Base-by-base conservation (phyloP, 73 alveolate genomes). In the Uronychia binucleata region DNA sequence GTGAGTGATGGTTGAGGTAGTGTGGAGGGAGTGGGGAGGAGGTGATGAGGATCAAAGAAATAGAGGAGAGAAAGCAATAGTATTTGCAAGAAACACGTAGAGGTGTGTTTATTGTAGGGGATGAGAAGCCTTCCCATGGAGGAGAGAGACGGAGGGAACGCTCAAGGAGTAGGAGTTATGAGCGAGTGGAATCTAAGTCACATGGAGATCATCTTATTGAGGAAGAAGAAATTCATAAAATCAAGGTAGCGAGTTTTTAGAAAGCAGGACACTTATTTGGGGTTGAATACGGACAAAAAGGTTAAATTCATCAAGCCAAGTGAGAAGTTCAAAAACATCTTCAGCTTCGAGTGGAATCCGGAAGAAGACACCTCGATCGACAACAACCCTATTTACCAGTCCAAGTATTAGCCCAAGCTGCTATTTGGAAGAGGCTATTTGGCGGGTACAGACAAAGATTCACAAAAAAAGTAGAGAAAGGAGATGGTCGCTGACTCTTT, bases 321-420 rank as follows among this genome's bases (percentile, higher is more conserved):
- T 57, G 98, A 94, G 32, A 94, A 94, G 87, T 94, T 89, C 86
- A 94, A 92, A 86, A 84, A 89, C 57, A 89, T 86, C 67, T 92
- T 92, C 76, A 85, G 67, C 35, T 94, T 92, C 79, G 95, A 88
- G 34, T 94, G 98, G 98, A 94, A 92, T 75, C 91, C 91, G 0
- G 86, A 88, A 26, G 98, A 94, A n/a, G 98, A 94, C 88, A 94
- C 98, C 57, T 92, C 97, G 11, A 90, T 76, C 1, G 97, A 92
- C 86, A 82, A 82, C 80, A 92, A 94, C 82, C 97, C 97, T 33
- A 35, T 92, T 19, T 92, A 77, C 75, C 57, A 76, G n/a, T 33
- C 80, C 29, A 90, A 83, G 86, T 80, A 78, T 75, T 90, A 86
- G 58, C 93, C 94, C 30, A 89, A 90, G 78, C 85, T 90, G 28